phyloP scores from a whole-genome alignment of 2,329 filamentous ascomycete species.

The Aspergillus arachidicola region DNA sequence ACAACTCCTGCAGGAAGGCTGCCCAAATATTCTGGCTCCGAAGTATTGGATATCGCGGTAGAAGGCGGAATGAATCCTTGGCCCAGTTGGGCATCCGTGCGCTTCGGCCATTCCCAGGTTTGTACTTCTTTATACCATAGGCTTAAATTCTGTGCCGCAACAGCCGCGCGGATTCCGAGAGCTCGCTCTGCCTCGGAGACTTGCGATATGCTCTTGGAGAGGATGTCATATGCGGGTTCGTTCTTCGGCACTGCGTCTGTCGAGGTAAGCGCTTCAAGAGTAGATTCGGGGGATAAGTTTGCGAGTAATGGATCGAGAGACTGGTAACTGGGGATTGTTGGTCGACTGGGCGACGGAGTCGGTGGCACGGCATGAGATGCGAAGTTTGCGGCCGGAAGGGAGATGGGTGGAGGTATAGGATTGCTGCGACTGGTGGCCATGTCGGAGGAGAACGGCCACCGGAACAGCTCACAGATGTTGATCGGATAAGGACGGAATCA shows the following conservation, averaged over 20 bases:
- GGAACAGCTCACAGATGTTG: conserved; percentile 20
- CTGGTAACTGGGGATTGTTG: conserved; percentile 37
- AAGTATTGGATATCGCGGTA: conserved; percentile 7
- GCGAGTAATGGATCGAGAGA: conserved; percentile 52
- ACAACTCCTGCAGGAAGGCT: conserved; percentile 69
- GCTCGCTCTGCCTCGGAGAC: conserved; percentile 60
- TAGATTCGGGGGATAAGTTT: conserved; percentile 57
- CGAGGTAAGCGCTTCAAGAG: conserved; percentile 52
- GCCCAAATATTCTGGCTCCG: conserved; percentile 62
- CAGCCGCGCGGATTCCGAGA: conserved; percentile 61
- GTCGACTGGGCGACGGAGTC: conserved; percentile 43
- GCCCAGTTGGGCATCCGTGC: conserved; percentile 38
- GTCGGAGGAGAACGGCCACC: conserved; percentile 25
- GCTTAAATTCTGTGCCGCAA: conserved; percentile 60
- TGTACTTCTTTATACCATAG: conserved; percentile 62
- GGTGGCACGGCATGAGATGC: conserved; percentile 37
- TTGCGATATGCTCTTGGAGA: conserved; percentile 55
- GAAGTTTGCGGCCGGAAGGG: conserved; percentile 28
- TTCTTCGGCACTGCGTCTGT: conserved; percentile 45
- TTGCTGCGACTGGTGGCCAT: conserved; percentile 36
- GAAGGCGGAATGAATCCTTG: conserved; percentile 45
- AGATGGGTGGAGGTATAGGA: conserved; percentile 32
- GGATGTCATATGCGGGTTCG: conserved; percentile 41
- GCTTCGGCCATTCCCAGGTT: conserved; percentile 60
- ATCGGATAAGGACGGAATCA: conserved; percentile 13